Evolutionary conservation across 176 grass and related monocot genomes (phyloP), one percentile per base, ranked within the genome.

Genomic region (Tillandsia leiboldiana): DNA sequence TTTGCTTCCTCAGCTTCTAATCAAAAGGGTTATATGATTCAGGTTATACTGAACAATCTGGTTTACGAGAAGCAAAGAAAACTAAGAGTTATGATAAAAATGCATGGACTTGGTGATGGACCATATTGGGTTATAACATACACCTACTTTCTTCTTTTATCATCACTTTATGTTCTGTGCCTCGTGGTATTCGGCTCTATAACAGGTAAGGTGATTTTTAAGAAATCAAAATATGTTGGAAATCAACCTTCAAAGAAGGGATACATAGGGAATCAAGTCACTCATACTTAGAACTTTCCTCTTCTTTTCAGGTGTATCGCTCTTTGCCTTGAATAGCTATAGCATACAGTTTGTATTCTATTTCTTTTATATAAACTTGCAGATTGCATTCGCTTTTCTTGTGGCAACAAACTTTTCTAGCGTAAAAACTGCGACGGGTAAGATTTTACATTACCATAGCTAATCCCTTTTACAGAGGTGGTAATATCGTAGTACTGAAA

Each of bases 361-460:
- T 81, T 85, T 89, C 83, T 70, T 96, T 64, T 90, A 87, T 73
- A 85, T 96, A 83, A 96, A 92, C 67, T 80, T 96, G 54, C 86
- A 96, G 81, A 92, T 92, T 65, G 73, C 73, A 54, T 74, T 92
- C n/a, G 88, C 86, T 48, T 89, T 96, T 87, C 73, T 92, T 48
- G 68, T 80, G 13, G 71, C 88, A 33, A 69, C 81, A 14, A 87
- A 91, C 79, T 96, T 92, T 80, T 87, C 83, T 62, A 29, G 81
- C 11, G 88, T 87, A 51, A 96, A 92, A 84, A 91, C 76, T 73
- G 88, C 93, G 64, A 87, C 88, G 87, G 93, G 93, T 90, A 2
- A 48, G 61, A 27, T 13, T 51, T 53, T 27, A 11, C 51, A 11
- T 17, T 59, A 50, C 61, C 71, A 15, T 23, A 8, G 20, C 15